Evolutionary conservation across 2,329 filamentous ascomycete genomes (phyloP).

Genomic region (Phaeosphaeriaceae sp.): DNA sequence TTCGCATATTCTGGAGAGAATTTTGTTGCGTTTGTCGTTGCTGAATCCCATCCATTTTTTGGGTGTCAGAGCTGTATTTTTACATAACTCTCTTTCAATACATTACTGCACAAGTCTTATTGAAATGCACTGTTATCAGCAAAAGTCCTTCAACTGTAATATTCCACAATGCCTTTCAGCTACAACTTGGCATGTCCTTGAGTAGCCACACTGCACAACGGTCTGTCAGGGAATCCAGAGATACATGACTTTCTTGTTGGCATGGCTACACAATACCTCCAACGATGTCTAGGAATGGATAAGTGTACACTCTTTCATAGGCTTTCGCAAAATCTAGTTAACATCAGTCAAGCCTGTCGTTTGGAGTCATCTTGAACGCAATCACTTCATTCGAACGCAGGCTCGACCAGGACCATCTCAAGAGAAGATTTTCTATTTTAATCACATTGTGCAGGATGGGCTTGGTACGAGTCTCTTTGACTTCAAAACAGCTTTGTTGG

Average conservation of each 20-base stretch:
- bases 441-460: neutral
- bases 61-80: neutral
- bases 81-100: slow-evolving; percentile 6
- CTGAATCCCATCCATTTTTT: neutral
- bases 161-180: neutral
- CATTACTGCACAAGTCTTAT: too few species aligned
- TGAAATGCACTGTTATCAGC: too few species aligned
- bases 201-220: neutral
- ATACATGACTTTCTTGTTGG: neutral
- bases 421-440: neutral
- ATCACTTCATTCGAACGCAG: neutral
- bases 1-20: slow-evolving; percentile 1
- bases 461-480: neutral
- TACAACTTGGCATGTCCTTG: too few species aligned
- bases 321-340: too few species aligned
- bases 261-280: too few species aligned
- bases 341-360: too few species aligned
- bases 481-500: neutral
- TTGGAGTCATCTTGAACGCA: neutral
- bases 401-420: neutral
- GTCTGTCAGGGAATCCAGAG: neutral
- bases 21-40: neutral
- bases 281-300: too few species aligned
- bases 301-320: too few species aligned
- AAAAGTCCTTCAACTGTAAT: neutral